Base-by-base conservation (phyloP, 108 stramenopile species). In the Aurantiochytrium sp. region DNA sequence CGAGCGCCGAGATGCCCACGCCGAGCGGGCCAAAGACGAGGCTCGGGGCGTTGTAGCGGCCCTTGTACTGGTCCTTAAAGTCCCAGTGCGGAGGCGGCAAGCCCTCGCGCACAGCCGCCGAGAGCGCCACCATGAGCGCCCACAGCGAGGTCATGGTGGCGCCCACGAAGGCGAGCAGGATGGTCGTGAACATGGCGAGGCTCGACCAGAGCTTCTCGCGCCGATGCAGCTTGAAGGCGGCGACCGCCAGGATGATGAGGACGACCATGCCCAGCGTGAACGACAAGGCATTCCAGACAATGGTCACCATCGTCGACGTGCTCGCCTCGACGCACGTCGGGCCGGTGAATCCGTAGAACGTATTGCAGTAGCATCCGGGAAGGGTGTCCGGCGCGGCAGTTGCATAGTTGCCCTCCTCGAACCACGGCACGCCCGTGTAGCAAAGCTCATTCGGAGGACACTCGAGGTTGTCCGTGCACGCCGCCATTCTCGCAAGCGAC, bases 361-460 rank as follows among this genome's bases (percentile, higher is more conserved):
- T 81, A 42, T 81, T 81, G 73, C 73, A 81, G 24, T 81, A 81
- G 4, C 73, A 81, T 24, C 73, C 73, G 10, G 45, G 42, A 22
- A 81, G 39, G 19, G 73, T 81, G 30, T 48, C 45, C 21, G 21
- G 21, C 6, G 1, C 19, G 10, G 39, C 42, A 6, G 73, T 41
- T 6, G 45, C 12, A 24, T 81, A 81, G 32, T 48, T 81, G n/a
- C 45, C 73, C 12, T 48, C 32, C 21, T 48, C 30, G 39, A 81
- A 81, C 73, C 73, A 81, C 45, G 27, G 42, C 45, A 30, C 30
- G 50, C 45, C 45, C 12, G 73, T 27, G 24, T 81, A 81, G 73
- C 73, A 81, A 22, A 81, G 73, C 73, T 81, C 73, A 42, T 81
- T 81, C 42, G 73, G 19, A 24, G 42, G 42, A 24, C 73, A 81